Evolutionary conservation across 805 yeast genomes (phyloP).

Genomic region (Suhomyces emberorum): DNA sequence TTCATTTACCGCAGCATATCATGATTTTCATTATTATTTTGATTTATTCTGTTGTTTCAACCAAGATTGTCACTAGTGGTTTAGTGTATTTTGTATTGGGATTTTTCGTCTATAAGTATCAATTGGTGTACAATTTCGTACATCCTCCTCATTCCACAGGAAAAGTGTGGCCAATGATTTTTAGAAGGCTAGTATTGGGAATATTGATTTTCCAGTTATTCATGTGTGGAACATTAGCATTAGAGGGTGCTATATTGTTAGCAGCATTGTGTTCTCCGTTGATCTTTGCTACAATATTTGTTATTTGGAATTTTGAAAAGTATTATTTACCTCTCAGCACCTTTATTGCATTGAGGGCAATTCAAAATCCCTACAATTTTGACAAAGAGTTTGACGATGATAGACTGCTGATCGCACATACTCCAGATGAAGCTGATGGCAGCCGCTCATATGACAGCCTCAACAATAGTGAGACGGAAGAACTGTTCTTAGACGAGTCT

Average conservation of each 20-base stretch:
- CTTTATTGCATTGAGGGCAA: slow-evolving; percentile 59
- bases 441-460: too few species aligned
- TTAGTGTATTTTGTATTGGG: slow-evolving; percentile 55
- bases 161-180: slow-evolving; percentile 63
- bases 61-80: slow-evolving; percentile 58
- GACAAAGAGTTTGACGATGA: slow-evolving; percentile 44
- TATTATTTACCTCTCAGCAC: slow-evolving; percentile 51
- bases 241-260: slow-evolving; percentile 53
- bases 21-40: slow-evolving; percentile 56
- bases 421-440: background rate
- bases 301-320: slow-evolving; percentile 50
- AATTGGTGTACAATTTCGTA: slow-evolving; percentile 56
- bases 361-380: slow-evolving; percentile 40
- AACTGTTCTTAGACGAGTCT: slow-evolving; percentile 18
- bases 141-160: slow-evolving; percentile 68
- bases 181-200: slow-evolving; percentile 54
- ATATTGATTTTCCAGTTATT: slow-evolving; percentile 55
- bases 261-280: slow-evolving; percentile 50
- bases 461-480: slow-evolving; percentile 13
- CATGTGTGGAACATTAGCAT: slow-evolving; percentile 61
- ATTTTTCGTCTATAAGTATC: slow-evolving; percentile 59
- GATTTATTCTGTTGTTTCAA: slow-evolving; percentile 58
- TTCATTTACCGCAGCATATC: slow-evolving; percentile 60
- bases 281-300: slow-evolving; percentile 42
- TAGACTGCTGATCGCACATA: slow-evolving; percentile 8